Conservation (phyloP, 2,329 filamentous ascomycete species). For the Seiridium unicorne region DNA sequence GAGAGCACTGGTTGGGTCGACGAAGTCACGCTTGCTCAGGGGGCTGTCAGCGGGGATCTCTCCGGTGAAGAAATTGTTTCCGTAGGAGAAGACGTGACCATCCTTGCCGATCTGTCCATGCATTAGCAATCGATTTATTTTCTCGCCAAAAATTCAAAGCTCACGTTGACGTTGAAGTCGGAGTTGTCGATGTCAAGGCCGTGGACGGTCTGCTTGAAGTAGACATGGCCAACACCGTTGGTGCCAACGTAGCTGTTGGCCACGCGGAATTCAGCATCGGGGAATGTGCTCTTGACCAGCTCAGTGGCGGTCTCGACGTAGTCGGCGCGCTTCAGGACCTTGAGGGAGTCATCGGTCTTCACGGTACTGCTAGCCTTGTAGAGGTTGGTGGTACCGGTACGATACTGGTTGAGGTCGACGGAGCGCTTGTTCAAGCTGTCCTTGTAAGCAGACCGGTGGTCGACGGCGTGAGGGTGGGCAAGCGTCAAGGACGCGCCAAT, state of each 20-base stretch:
- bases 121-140: constrained; percentile 9
- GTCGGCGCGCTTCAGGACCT: constrained; percentile 26
- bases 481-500: constrained; percentile 26
- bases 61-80: constrained; percentile 46
- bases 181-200: constrained; percentile 60
- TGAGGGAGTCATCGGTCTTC: constrained; percentile 18
- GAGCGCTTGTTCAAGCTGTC: constrained; percentile 26
- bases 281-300: constrained; percentile 36
- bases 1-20: constrained; percentile 42
- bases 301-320: constrained; percentile 44
- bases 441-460: constrained; percentile 15
- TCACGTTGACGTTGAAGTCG: constrained; percentile 59
- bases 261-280: constrained; percentile 45
- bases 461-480: constrained; percentile 22
- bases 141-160: constrained; percentile 18
- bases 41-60: constrained; percentile 37
- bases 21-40: constrained; percentile 37
- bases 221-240: constrained; percentile 56
- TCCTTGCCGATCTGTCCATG: constrained; percentile 42
- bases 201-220: constrained; percentile 58
- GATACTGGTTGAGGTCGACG: constrained; percentile 31
- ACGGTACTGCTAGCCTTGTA: constrained; percentile 28
- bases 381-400: constrained; percentile 24
- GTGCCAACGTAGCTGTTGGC: constrained; percentile 52
- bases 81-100: constrained; percentile 56